Evolutionary conservation across 2,329 filamentous ascomycete species (phyloP).

Genomic region (Amphichorda felina): DNA sequence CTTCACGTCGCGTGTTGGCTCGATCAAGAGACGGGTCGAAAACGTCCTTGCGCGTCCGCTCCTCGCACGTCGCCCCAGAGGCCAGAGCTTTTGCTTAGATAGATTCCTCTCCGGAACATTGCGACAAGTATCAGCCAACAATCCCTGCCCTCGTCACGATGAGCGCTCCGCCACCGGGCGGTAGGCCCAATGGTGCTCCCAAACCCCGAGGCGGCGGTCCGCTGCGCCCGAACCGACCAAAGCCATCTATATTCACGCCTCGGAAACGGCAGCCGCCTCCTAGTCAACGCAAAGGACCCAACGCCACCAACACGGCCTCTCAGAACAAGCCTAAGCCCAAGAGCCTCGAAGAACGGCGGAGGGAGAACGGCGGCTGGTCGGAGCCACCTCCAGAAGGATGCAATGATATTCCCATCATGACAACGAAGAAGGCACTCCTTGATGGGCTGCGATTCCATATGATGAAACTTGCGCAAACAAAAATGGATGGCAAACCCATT

Average conservation of each 20-base stretch:
- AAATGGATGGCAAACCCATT: slow-evolving; percentile 44
- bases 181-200: slow-evolving; percentile 19
- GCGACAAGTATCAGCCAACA: too few species aligned
- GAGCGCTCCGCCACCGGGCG: slow-evolving; percentile 24
- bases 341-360: slow-evolving; percentile 28
- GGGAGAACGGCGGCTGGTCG: slow-evolving; percentile 45
- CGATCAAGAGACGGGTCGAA: neutral
- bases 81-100: neutral
- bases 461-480: slow-evolving; percentile 61
- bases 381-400: slow-evolving; percentile 37
- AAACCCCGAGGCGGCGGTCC: slow-evolving; percentile 13
- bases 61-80: neutral
- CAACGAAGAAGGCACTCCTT: slow-evolving; percentile 69
- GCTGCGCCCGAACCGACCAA: slow-evolving; percentile 29
- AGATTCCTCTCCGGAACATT: neutral
- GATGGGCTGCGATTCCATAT: slow-evolving; percentile 79
- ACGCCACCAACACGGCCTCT: neutral
- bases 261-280: neutral
- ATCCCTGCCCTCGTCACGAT: slow-evolving; percentile 16
- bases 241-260: slow-evolving; percentile 47
- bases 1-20: neutral
- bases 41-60: neutral
- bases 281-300: neutral
- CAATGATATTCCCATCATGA: slow-evolving; percentile 55
- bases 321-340: slow-evolving; percentile 4